Evolutionary conservation across 306 rosid species (phyloP).

Genomic region (Begonia fuchsioides): DNA sequence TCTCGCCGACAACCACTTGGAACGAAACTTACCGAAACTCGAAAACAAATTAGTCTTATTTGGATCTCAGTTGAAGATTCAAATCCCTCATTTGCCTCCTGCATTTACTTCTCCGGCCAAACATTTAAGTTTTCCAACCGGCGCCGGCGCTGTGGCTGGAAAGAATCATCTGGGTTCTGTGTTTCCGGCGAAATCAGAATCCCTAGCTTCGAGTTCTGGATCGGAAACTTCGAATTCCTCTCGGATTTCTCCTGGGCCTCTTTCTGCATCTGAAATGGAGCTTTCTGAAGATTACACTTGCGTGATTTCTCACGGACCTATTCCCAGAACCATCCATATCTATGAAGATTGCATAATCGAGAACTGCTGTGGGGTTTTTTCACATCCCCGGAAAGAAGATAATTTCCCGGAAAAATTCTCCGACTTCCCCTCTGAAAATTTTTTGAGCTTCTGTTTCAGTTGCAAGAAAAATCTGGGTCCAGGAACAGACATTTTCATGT

Average conservation of each 20-base stretch:
- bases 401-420: background rate
- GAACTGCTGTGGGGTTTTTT: slow-evolving; percentile 30
- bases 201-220: slow-evolving; percentile 14
- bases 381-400: slow-evolving; percentile 15
- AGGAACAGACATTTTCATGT: slow-evolving; percentile 84
- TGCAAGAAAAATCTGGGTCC: slow-evolving; percentile 63
- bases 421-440: slow-evolving; percentile 25
- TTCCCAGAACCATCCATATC: slow-evolving; percentile 69
- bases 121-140: slow-evolving; percentile 18
- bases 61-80: slow-evolving; percentile 76
- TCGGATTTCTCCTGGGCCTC: slow-evolving; percentile 27
- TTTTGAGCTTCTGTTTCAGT: slow-evolving; percentile 55
- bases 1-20: slow-evolving; percentile 32
- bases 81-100: slow-evolving; percentile 31
- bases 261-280: slow-evolving; percentile 63
- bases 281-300: slow-evolving; percentile 86
- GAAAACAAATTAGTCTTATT: slow-evolving; percentile 51
- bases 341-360: slow-evolving; percentile 57
- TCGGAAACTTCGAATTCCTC: slow-evolving; percentile 15
- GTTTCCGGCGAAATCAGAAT: slow-evolving; percentile 22
- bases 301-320: slow-evolving; percentile 62
- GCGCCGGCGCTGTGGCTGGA: slow-evolving; percentile 19
- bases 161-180: slow-evolving; percentile 28
- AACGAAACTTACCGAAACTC: slow-evolving; percentile 16
- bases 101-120: slow-evolving; percentile 13